Evolutionary conservation across 2,329 filamentous ascomycete species (phyloP), one percentile per base, ranked within the genome.

Genomic region (Salinomyces thailandicus): DNA sequence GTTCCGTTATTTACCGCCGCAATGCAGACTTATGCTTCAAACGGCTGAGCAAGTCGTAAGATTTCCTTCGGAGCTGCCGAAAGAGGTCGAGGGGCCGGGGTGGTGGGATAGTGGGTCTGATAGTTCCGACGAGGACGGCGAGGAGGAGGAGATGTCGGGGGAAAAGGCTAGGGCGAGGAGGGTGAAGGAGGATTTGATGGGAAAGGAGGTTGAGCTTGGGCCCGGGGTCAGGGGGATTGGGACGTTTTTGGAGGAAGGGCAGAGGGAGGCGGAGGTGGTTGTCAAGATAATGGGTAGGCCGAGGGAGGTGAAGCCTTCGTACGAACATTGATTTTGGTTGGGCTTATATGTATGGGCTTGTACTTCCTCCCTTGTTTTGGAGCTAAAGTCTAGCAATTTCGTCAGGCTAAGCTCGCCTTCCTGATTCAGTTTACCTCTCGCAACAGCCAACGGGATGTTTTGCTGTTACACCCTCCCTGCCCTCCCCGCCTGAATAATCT

Each of bases 401-500:
- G n/a, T n/a, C n/a, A n/a, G n/a, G n/a, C n/a, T n/a, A n/a, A n/a
- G n/a, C n/a, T n/a, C n/a, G n/a, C n/a, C n/a, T n/a, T n/a, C n/a
- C n/a, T n/a, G n/a, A n/a, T n/a, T n/a, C n/a, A n/a, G n/a, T n/a
- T n/a, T n/a, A n/a, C n/a, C n/a, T n/a, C n/a, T n/a, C n/a, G n/a
- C n/a, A n/a, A n/a, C n/a, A n/a, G n/a, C n/a, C n/a, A n/a, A n/a
- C n/a, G n/a, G n/a, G n/a, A n/a, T n/a, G n/a, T n/a, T n/a, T n/a
- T n/a, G n/a, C n/a, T n/a, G n/a, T 35, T 20, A 58, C 12, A 51
- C 57, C 33, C 72, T 68, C 20, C 80, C 85, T 34, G 91, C 86
- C 46, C 78, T 72, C 11, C 91, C 91, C 45, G 93, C 71, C 63
- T 98, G 91, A 46, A 96, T 77, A 51, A 94, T 93, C 64, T 93